phyloP scores from a whole-genome alignment of 805 yeast genomes.

The Ogataea ganodermae region DNA sequence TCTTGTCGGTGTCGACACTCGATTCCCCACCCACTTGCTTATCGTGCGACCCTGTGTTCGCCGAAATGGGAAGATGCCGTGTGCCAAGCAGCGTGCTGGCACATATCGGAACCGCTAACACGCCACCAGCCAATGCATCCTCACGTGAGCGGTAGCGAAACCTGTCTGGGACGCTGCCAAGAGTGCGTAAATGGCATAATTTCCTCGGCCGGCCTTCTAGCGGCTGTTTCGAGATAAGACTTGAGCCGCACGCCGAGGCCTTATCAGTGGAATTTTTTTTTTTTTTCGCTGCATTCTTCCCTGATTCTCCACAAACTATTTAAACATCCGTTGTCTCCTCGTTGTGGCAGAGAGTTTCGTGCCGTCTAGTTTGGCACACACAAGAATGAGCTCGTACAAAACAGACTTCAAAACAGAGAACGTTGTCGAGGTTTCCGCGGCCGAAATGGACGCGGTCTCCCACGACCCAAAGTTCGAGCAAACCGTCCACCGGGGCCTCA shows the following conservation, averaged over 20 bases:
- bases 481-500: slow-evolving; percentile 42
- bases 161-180: background rate
- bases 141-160: too few relatives aligned
- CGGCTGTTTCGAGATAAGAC: background rate
- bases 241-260: background rate
- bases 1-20: too few relatives aligned
- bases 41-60: too few relatives aligned
- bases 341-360: background rate
- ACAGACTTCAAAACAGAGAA: background rate
- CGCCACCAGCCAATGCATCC: too few relatives aligned
- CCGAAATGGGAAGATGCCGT: too few relatives aligned
- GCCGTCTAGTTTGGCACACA: background rate
- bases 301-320: background rate
- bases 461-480: background rate
- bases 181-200: too few relatives aligned
- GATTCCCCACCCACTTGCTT: too few relatives aligned
- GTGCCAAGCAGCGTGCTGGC: too few relatives aligned
- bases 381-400: background rate
- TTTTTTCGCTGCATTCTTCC: background rate
- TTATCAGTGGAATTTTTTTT: background rate
- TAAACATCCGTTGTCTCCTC: background rate
- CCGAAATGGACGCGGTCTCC: slow-evolving; percentile 6
- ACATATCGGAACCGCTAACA: background rate
- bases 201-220: background rate
- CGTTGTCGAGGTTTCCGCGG: background rate